A percentile compares a stretch with the other conserved stretches of the same genome.
phyloP scores from a whole-genome alignment of 441 rosid species.

The Bruguiera hainesii region DNA sequence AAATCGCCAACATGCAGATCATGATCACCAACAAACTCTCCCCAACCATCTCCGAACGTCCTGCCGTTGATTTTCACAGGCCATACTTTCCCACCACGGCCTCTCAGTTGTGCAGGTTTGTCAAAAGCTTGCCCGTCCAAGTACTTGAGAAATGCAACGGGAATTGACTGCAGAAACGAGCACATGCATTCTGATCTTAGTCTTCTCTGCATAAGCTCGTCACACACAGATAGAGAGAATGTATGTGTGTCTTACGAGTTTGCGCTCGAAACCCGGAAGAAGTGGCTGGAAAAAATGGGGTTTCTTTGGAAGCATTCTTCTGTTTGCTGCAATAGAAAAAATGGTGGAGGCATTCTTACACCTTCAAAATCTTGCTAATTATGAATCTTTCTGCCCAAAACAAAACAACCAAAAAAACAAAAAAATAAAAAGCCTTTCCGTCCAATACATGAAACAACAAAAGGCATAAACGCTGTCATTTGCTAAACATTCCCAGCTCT shows the following conservation, averaged over 20 bases:
- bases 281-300: conserved; percentile 27
- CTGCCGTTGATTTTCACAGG: conserved; percentile 11
- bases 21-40: conserved; percentile 17
- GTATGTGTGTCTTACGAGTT: conserved; percentile 7
- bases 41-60: conserved; percentile 23
- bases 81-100: conserved; percentile 18
- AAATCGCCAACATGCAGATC: conserved; percentile 25
- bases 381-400: no score
- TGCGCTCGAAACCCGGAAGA: conserved; percentile 17
- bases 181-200: not conserved
- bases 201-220: not conserved
- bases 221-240: not conserved
- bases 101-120: conserved; percentile 5
- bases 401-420: no score
- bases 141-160: conserved; percentile 15
- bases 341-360: not conserved
- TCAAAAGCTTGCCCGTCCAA: conserved; percentile 4
- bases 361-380: no score
- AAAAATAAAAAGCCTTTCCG: no score
- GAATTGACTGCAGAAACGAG: conserved; percentile 21
- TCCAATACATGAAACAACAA: no score
- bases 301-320: not conserved
- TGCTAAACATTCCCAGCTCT: no score
- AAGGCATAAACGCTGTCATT: no score
- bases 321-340: not conserved